Base-by-base conservation (phyloP, 2,329 filamentous ascomycete species). In the Ophiostoma pallidulum region DNA sequence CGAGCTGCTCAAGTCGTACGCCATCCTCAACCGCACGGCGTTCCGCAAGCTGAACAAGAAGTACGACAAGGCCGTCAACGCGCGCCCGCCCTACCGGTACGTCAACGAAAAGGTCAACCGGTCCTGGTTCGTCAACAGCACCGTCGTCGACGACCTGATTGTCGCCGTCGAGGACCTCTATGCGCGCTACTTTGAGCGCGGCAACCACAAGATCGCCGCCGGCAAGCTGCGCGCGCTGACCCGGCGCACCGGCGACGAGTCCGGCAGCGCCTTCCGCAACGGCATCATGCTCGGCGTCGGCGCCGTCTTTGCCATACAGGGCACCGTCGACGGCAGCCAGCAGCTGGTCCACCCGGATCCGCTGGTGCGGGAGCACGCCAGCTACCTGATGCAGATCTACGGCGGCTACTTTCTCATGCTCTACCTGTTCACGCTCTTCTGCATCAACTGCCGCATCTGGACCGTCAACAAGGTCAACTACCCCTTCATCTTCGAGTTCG, bases 11-110 rank as follows among this genome's bases (percentile, higher is more conserved):
- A 97, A 96, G 66, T 86, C 87, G 0, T 98, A 94, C 58, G 84
- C 89, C 2, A 69, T 94, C 19, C 72, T 96, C 13, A 98, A 98
- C 63, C 78, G 88, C 41, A 95, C 88, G 0, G 92, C 89, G 0
- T 97, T 97, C 60, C 82, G 90, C 28, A 98, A 98, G 64, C 88
- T 98, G 61, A 96, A 94, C 67, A 98, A 98, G 65, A 98, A 98
- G 66, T 97, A 94, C 62, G 90, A 97, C 72, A 98, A 97, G 67
- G 80, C 84, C 2, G 80, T 89, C 48, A 79, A 89, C 57, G 83
- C 88, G 35, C 77, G 84, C 10, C 87, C 87, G 0, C 76, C 83
- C 0, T 76, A 85, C 60, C 78, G 84, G 24, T 97, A 91, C 64
- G 86, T 96, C 77, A 83, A 82, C 28, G 90, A 96, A 57, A 91